phyloP scores from a whole-genome alignment of 140 eudicot species.

The Cichorium intybus region DNA sequence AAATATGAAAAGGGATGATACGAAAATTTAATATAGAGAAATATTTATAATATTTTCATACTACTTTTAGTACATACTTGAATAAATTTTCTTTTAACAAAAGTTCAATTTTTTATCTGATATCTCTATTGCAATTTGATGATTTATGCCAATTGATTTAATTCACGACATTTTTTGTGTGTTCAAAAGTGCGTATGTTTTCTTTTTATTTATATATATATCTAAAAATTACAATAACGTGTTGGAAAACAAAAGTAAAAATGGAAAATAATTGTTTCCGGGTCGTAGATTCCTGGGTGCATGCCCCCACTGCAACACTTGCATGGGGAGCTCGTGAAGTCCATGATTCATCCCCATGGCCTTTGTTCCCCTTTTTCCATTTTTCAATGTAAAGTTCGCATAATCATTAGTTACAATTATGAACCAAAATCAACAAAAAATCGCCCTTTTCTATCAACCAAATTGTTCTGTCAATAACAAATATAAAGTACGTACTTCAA shows the following conservation, averaged over 20 bases:
- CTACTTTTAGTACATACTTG: background rate
- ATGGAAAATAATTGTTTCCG: background rate
- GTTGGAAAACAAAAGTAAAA: background rate
- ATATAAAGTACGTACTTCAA: background rate
- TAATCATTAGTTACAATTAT: background rate
- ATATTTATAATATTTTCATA: too few species aligned
- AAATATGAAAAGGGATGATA: too few species aligned
- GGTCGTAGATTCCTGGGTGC: conserved; percentile 11
- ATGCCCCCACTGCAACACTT: conserved; percentile 24
- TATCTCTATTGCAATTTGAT: background rate
- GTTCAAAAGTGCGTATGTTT: background rate
- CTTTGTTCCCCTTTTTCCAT: conserved; percentile 31
- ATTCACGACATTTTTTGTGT: background rate
- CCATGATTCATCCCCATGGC: conserved; percentile 37
- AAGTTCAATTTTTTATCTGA: too few species aligned
- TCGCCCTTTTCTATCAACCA: background rate
- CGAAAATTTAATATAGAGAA: too few species aligned
- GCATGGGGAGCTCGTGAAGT: conserved; percentile 46
- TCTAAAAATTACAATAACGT: background rate
- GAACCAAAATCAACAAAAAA: background rate
- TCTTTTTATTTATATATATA: background rate
- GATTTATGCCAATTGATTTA: too few species aligned
- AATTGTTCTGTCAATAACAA: background rate
- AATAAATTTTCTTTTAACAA: background rate
- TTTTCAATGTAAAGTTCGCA: conserved; percentile 5